These are phyloP conservation scores for Bremia lactucae DNA, from an alignment of 352 stramenopile species.

Conservation along the genomic window DNA sequence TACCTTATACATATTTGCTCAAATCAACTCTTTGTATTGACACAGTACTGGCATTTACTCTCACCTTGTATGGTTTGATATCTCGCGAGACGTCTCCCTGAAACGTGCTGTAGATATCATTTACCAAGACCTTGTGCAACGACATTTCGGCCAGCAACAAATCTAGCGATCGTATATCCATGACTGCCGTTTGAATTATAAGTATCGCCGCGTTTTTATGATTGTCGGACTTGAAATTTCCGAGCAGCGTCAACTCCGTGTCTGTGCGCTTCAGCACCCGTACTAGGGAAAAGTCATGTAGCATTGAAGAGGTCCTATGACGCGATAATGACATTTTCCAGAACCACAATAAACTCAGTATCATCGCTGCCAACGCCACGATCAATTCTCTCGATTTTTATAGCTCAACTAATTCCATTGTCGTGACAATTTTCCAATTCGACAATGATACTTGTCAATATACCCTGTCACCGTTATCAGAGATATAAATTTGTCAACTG, in stretches of 20 bases:
- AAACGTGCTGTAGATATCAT: conserved; percentile 81
- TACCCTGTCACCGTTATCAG: too few species aligned
- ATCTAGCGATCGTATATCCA: conserved; percentile 39
- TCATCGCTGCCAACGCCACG: too few species aligned
- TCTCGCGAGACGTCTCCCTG: conserved; percentile 52
- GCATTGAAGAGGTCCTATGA: too few species aligned
- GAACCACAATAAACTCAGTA: too few species aligned
- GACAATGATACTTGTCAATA: too few species aligned
- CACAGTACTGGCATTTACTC: neutral
- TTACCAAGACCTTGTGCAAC: conserved; percentile 55
- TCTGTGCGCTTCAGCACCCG: conserved; percentile 60
- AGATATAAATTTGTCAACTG: too few species aligned
- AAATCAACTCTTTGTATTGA: neutral
- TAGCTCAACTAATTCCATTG: too few species aligned
- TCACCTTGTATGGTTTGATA: conserved; percentile 66
- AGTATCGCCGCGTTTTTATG: conserved; percentile 55
- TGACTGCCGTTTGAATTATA: conserved; percentile 48
- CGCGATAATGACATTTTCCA: too few species aligned
- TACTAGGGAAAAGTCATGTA: conserved; percentile 49
- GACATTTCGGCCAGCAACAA: conserved; percentile 44
- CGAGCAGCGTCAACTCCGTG: conserved; percentile 53
- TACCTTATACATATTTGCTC: conserved; percentile 21
- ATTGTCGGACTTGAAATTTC: conserved; percentile 54
- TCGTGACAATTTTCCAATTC: too few species aligned
- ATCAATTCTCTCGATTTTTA: too few species aligned